These are phyloP conservation scores for Austroboletus novae-zelandiae DNA, from an alignment of 1,284 basidiomycete genomes.

Conservation along the genomic window DNA sequence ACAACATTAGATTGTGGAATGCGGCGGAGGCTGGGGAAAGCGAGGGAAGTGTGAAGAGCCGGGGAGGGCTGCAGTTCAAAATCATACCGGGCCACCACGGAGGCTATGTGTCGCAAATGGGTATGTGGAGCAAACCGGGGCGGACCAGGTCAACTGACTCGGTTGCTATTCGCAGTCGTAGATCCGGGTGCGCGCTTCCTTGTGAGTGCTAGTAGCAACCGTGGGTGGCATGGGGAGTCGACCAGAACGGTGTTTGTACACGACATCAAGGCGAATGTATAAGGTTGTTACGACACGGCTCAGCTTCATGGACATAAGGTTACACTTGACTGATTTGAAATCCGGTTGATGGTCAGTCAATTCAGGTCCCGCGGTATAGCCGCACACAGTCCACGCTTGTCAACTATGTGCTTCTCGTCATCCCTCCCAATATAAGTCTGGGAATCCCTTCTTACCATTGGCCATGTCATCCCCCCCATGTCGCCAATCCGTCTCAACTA, in stretches of 20 bases:
- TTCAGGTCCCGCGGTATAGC: conserved; percentile 35
- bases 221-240: conserved; percentile 92
- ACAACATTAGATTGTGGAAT: conserved; percentile 96
- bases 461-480: conserved; percentile 19
- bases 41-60: conserved; percentile 56
- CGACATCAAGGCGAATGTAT: conserved; percentile 63
- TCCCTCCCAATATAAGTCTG: conserved; percentile 31
- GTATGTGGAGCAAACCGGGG: conserved; percentile 46
- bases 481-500: conserved; percentile 33
- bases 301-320: conserved; percentile 17
- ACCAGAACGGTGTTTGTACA: conserved; percentile 89
- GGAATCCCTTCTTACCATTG: conserved; percentile 3
- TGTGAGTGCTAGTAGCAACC: conserved; percentile 89
- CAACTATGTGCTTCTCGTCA: conserved; percentile 33
- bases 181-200: conserved; percentile 86
- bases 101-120: conserved; percentile 86
- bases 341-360: conserved; percentile 4
- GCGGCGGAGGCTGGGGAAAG: conserved; percentile 72
- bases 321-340: conserved; percentile 33
- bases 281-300: conserved; percentile 30
- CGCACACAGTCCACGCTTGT: conserved; percentile 26
- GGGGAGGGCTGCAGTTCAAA: conserved; percentile 81
- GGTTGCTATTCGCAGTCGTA: conserved; percentile 57
- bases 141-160: conserved; percentile 17
- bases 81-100: conserved; percentile 97